phyloP scores from a whole-genome alignment of 2,329 filamentous ascomycete genomes.

The Colletotrichum navitas region DNA sequence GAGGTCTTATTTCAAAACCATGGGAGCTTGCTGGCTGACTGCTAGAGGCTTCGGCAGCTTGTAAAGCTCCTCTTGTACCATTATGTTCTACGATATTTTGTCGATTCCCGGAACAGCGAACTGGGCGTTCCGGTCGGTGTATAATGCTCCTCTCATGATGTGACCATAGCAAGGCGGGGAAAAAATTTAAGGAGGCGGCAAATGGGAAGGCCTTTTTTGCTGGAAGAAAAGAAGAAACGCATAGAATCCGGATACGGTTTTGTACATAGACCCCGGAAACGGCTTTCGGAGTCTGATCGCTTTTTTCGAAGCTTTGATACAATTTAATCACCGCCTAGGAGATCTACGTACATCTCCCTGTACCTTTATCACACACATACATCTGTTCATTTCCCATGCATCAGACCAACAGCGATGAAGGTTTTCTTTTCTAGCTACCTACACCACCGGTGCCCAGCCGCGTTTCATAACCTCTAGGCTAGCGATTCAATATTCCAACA shows the following conservation, averaged over 20 bases:
- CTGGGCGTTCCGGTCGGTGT: slow-evolving; percentile 50
- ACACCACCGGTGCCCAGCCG: background rate
- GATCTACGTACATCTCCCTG: slow-evolving; percentile 28
- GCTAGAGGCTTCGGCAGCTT: slow-evolving; percentile 26
- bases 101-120: slow-evolving; percentile 42
- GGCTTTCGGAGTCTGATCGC: slow-evolving; percentile 23
- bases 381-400: too few species aligned
- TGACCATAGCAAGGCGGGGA: slow-evolving; percentile 43
- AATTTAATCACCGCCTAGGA: slow-evolving; percentile 39
- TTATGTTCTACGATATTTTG: slow-evolving; percentile 45
- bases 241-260: slow-evolving; percentile 35
- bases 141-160: slow-evolving; percentile 63
- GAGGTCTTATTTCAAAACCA: slow-evolving; percentile 9
- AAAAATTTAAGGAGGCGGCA: slow-evolving; percentile 14
- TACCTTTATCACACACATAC: slow-evolving; percentile 17
- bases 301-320: slow-evolving; percentile 32
- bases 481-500: background rate
- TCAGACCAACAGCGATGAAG: background rate
- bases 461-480: background rate
- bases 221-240: slow-evolving; percentile 36
- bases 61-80: slow-evolving; percentile 49
- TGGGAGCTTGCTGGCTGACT: slow-evolving; percentile 15
- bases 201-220: slow-evolving; percentile 32
- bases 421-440: background rate
- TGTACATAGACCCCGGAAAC: slow-evolving; percentile 35